These are phyloP conservation scores for Cystofilobasidium bisporidii DNA, from an alignment of 768 basidiomycete genomes.

Conservation along the genomic window DNA sequence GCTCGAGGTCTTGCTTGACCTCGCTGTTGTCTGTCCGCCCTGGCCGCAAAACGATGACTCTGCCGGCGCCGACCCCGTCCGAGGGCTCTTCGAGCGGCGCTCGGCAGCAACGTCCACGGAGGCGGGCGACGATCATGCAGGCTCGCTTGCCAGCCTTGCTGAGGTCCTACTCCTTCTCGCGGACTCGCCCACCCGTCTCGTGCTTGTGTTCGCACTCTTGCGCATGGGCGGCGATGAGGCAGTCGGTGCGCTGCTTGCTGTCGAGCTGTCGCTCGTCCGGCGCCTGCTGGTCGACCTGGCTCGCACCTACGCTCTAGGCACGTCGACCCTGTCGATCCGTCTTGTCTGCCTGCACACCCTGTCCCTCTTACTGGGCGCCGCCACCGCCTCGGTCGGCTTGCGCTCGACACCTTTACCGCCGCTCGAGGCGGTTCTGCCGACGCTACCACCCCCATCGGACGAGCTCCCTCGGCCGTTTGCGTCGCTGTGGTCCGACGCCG, in stretches of 20 bases:
- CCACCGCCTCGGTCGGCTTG: background rate
- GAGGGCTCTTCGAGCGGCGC: background rate
- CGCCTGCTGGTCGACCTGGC: background rate
- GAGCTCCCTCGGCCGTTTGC: constrained; percentile 1
- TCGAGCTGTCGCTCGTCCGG: background rate
- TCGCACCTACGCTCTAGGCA: background rate
- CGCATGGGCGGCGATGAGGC: background rate
- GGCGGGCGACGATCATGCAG: background rate
- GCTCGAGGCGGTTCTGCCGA: background rate
- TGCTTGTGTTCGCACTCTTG: background rate
- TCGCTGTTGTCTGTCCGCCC: background rate
- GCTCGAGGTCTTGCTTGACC: background rate
- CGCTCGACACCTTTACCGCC: background rate
- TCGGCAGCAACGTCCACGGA: background rate
- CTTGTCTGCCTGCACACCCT: background rate
- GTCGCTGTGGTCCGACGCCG: constrained; percentile 19
- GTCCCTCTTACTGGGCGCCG: background rate
- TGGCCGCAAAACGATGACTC: background rate
- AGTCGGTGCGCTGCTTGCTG: background rate
- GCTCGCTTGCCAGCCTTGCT: background rate
- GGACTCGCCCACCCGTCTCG: background rate
- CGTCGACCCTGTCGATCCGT: background rate
- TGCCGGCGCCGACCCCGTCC: background rate
- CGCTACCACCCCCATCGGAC: background rate
- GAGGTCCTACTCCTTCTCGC: too few species aligned